Base-by-base conservation (phyloP, 768 basidiomycete species). In the Tylopilus subfusipes region DNA sequence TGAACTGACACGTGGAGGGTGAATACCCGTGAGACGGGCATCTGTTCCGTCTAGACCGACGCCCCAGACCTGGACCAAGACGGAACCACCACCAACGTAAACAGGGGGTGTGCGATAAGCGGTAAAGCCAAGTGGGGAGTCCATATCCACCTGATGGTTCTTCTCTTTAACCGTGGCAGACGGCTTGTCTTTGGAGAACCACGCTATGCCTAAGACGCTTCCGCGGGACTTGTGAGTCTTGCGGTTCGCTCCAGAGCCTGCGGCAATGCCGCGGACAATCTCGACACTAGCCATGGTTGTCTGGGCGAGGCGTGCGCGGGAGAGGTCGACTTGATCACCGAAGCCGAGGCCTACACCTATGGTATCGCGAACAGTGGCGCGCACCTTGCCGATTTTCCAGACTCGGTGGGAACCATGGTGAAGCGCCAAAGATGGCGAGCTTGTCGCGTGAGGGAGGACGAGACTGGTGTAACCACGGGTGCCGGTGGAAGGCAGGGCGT, bases 251-350 rank as follows among this genome's bases (percentile, higher is more conserved):
- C 52, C 52, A 4, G 68, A 54, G 6, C 56, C 58, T 63, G 61
- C 51, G 63, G 78, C 53, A 63, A 76, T 53, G 53, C 88, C 88
- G 34, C 78, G 76, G 18, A 88, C 82, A 30, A 91, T 81, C 63
- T 91, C 88, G 39, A 96, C 83, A 48, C 84, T 91, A 16, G 88
- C 87, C 93, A 97, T 95, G 5, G 88, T 92, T 7, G 85, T 86
- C 66, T 91, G 88, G 8, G 92, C 93, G 12, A 91, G 73, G 4
- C 93, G 91, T 18, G 84, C 80, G 12, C 79, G 78, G 2, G 89
- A 85, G 40, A 93, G 73, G 69, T 96, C 90, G 16, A 93, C 72
- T 45, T 76, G 80, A 3, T 84, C 79, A 14, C 73, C 71, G 0
- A 71, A 43, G 5, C 69, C 70, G 19, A 70, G 63, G 33, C 70